Conservation (phyloP, 169 alveolate genomes). For the Plasmodium chabaudi region DNA sequence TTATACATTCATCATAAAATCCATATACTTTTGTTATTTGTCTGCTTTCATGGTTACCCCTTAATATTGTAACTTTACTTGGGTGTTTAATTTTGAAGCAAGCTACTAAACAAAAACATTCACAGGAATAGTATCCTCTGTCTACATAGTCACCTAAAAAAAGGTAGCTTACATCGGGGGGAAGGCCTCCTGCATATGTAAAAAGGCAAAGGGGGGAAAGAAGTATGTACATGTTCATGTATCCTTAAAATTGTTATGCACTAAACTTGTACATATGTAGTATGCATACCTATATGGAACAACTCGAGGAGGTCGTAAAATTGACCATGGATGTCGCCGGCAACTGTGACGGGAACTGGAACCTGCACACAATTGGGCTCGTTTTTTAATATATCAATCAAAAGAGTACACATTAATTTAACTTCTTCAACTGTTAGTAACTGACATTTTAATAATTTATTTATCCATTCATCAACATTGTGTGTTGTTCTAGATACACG, state of each 20-base stretch:
- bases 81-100: conserved; percentile 94
- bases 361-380: conserved; percentile 92
- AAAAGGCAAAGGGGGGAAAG: neutral
- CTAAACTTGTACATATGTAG: neutral
- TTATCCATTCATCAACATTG: conserved; percentile 69
- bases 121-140: conserved; percentile 97
- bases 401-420: conserved; percentile 83
- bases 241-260: conserved; percentile 11
- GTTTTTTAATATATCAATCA: conserved; percentile 87
- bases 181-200: conserved; percentile 82
- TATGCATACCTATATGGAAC: conserved; percentile 93
- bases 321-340: conserved; percentile 99
- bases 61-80: conserved; percentile 89
- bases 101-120: conserved; percentile 93
- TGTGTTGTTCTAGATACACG: conserved; percentile 5
- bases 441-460: conserved; percentile 58
- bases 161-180: conserved; percentile 97
- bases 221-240: neutral
- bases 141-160: conserved; percentile 99
- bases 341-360: conserved; percentile 94
- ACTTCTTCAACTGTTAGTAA: conserved; percentile 40
- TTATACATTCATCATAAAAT: conserved; percentile 97
- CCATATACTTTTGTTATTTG: conserved; percentile 97
- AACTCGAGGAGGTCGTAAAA: conserved; percentile 96
- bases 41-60: conserved; percentile 98